phyloP scores from a whole-genome alignment of 75 land plant species.

The Isoetes taiwanensis region DNA sequence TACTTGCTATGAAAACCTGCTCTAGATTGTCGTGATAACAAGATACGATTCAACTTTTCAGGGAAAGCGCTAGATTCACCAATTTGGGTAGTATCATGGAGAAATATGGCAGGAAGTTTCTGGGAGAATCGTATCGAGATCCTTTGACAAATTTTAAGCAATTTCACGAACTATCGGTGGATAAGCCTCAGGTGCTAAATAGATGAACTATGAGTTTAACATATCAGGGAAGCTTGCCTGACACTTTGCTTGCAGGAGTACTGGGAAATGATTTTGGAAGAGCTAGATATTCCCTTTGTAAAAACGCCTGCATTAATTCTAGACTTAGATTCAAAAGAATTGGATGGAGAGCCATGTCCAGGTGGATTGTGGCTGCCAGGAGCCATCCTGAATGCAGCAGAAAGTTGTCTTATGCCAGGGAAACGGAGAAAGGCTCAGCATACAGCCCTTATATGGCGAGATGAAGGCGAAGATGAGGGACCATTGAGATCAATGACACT shows the following conservation, averaged over 20 bases:
- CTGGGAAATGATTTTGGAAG: conserved; percentile 62
- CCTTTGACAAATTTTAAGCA: conserved; percentile 63
- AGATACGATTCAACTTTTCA: conserved; percentile 6
- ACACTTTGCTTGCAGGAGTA: conserved; percentile 36
- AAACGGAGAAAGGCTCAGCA: conserved; percentile 33
- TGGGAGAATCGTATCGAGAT: conserved; percentile 53
- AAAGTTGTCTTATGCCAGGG: conserved; percentile 43
- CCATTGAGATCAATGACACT: conserved; percentile 40
- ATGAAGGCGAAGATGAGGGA: conserved; percentile 56
- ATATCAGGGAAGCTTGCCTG: neutral
- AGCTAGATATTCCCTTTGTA: conserved; percentile 46
- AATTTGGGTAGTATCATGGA: conserved; percentile 50
- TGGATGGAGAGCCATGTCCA: conserved; percentile 29
- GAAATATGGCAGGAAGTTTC: conserved; percentile 48
- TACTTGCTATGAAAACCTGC: neutral
- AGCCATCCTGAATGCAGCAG: conserved; percentile 63
- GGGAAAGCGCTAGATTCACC: conserved; percentile 38
- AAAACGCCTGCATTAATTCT: conserved; percentile 49
- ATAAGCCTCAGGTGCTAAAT: conserved; percentile 61
- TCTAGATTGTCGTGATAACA: neutral
- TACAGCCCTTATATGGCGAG: conserved; percentile 49
- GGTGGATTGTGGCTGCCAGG: conserved; percentile 92
- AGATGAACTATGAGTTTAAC: neutral
- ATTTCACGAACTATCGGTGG: conserved; percentile 63
- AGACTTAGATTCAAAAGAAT: conserved; percentile 10